Evolutionary conservation across 176 grass and related monocot species (phyloP), one percentile per base, ranked within the genome.

Genomic region (Triticum urartu): DNA sequence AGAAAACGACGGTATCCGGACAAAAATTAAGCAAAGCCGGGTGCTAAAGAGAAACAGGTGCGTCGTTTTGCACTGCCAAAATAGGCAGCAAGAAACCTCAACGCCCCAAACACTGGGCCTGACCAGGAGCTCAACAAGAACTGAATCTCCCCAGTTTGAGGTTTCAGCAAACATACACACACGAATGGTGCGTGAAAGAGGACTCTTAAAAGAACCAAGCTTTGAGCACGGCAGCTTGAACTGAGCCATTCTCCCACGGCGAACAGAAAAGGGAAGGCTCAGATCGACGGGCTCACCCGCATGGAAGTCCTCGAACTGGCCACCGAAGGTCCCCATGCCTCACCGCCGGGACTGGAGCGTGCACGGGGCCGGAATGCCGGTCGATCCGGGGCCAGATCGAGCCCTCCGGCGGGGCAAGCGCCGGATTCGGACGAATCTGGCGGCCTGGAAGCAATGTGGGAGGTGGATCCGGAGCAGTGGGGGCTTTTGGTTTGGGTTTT

Each of bases 251-350:
- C 64, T 24, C 75, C 78, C 10, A 32, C 32, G 36, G 40, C 45
- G 52, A 59, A 74, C 22, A 69, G 50, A 14, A 59, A 75, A 82
- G 42, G 15, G 48, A 75, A 45, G 58, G 38, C 73, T 48, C 83
- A 80, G 91, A 95, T 91, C 89, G 85, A 83, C 67, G n/a, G 86
- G 24, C 89, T 92, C 79, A 97, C 94, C 94, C 78, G 87, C 79
- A 42, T 87, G 83, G 77, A 90, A 89, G 50, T 88, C 88, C 15
- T 91, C 91, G 38, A 84, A 85, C 50, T 92, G 87, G 77, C 50
- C 87, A 45, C 93, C 80, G 22, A 89, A 81, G 83, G 86, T 92
- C 80, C 94, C 92, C 94, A 97, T 97, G 65, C 68, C 85, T 83
- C 78, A 64, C 76, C 81, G 61, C 71, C 56, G 64, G 62, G 38